Conservation (phyloP, 31 red algal genomes). For the Asparagopsis taxiformis region DNA sequence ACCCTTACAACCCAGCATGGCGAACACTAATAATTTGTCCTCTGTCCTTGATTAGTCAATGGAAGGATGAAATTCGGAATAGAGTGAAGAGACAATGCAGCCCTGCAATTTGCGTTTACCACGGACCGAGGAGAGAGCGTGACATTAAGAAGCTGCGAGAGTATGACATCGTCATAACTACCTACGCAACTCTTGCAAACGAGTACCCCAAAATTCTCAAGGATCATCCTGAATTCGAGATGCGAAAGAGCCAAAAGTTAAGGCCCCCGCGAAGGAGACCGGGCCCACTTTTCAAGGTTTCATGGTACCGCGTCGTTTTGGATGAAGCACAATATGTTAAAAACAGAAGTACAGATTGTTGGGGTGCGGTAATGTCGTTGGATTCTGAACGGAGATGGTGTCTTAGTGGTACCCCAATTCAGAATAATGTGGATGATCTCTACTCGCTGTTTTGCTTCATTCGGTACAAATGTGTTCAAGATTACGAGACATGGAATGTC, state of each 20-base stretch:
- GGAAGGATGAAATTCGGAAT: slow-evolving; percentile 62
- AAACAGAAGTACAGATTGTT: slow-evolving; percentile 55
- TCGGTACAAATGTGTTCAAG: slow-evolving; percentile 57
- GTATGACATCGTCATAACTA: slow-evolving; percentile 84
- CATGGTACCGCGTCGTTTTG: slow-evolving; percentile 75
- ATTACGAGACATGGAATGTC: slow-evolving; percentile 51
- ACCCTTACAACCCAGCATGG: too few relatives aligned
- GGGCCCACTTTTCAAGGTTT: slow-evolving; percentile 47
- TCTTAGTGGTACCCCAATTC: slow-evolving; percentile 90
- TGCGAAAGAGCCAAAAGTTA: slow-evolving; percentile 19
- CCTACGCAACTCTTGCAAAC: slow-evolving; percentile 62
- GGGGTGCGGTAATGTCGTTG: slow-evolving; percentile 54
- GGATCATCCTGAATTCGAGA: slow-evolving; percentile 27
- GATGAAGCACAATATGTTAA: slow-evolving; percentile 92
- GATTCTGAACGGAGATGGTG: slow-evolving; percentile 62
- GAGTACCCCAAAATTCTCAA: slow-evolving; percentile 62
- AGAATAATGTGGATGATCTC: slow-evolving; percentile 86
- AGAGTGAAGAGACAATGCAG: slow-evolving; percentile 17
- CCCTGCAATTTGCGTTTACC: slow-evolving; percentile 42
- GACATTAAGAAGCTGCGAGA: slow-evolving; percentile 8
- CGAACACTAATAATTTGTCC: slow-evolving; percentile 82
- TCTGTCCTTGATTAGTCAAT: slow-evolving; percentile 74
- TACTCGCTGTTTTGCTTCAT: slow-evolving; percentile 81
- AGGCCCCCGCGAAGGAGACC: slow-evolving; percentile 8
- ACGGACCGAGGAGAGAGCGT: slow-evolving; percentile 52